Base-by-base conservation (phyloP, 768 basidiomycete species). In the Crassisporium funariophilum region DNA sequence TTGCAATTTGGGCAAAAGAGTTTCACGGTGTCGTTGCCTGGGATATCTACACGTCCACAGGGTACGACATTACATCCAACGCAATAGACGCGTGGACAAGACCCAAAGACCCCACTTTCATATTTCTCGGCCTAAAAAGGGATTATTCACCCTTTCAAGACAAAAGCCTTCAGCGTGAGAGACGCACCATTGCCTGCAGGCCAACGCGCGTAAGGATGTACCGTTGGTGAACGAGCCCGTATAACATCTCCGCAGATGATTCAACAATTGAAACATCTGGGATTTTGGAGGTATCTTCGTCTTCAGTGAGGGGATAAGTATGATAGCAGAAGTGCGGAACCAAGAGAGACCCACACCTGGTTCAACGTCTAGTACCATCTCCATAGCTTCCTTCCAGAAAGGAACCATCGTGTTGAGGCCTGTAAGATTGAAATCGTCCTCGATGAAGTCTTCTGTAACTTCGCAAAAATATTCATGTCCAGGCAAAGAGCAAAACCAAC, bases 311-410 rank as follows among this genome's bases (percentile, higher is more conserved):
- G 54, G 53, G 46, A 52, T 60, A 45, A 58, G 55, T 50, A 55
- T 39, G 36, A 31, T 20, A 23, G 23, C 39, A 5, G 39, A 17
- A 22, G 41, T 13, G 6, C 37, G 45, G 39, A 23, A 44, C n/a
- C 15, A 34, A 38, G 43, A 48, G 60, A 54, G 53, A 61, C 56
- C 55, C 85, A 66, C 64, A 95, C 95, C 94, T 75, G 97, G 93
- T 70, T 99, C 97, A 43, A 98, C 95, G 71, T 99, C 97, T 55
- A 99, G 70, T 12, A 99, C 93, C 97, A 99, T 99, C 73, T 99
- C 97, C 87, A 99, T 90, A 35, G 97, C 97, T 67, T 99, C 97
- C 67, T 98, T 98, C 93, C 95, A 99, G 65, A 99, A 99, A 6
- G 97, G 97, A 13, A 98, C 97, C 85, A 95, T 85, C 23, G 81